Base-by-base conservation (phyloP, 2,329 filamentous ascomycete genomes). In the Karstenula rhodostoma region DNA sequence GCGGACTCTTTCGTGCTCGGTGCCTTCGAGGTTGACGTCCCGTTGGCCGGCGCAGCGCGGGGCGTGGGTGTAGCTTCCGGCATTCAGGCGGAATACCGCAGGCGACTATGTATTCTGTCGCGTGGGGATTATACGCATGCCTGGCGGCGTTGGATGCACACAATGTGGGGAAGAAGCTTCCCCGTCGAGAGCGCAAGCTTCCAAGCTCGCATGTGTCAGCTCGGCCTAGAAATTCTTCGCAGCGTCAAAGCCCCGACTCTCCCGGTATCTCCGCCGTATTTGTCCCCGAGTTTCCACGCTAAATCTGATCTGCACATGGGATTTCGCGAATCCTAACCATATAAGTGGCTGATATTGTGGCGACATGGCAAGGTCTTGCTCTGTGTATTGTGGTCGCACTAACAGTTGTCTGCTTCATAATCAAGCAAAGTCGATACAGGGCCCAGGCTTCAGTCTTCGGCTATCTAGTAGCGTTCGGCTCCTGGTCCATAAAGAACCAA, bases 401-500 rank as follows among this genome's bases (percentile, higher is more conserved):
- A 6, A 23, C n/a, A 35, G 5, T 12, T 19, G 22, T 3, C 13
- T 25, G 35, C 9, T 40, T 40, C 35, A 3, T 13, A 40, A 40
- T 17, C 13, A 40, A 15, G 13, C 2, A 40, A 40, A 40, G 5
- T 6, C 35, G 17, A 4, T n/a, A 17, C 17, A 8, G 35, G 4
- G 8, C 17, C 4, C 17, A 2, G 4, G 4, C 8, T 1, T 13
- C 8, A 17, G 4, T n/a, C 7, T 40, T n/a, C 7, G 15, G 17
- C 9, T 40, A 40, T 44, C 35, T n/a, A 9, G 12, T 27, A 19
- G 19, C 35, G 22, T 40, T 22, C 2, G 37, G 25, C 15, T 48
- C 23, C 53, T 25, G 58, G 69, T 66, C 49, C 22, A 59, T 68
- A 64, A 78, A 79, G 59, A 79, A 81, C 82, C 82, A 84, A 7